Conservation (phyloP, 2,329 filamentous ascomycete species). For the Trichophaea hybrida region DNA sequence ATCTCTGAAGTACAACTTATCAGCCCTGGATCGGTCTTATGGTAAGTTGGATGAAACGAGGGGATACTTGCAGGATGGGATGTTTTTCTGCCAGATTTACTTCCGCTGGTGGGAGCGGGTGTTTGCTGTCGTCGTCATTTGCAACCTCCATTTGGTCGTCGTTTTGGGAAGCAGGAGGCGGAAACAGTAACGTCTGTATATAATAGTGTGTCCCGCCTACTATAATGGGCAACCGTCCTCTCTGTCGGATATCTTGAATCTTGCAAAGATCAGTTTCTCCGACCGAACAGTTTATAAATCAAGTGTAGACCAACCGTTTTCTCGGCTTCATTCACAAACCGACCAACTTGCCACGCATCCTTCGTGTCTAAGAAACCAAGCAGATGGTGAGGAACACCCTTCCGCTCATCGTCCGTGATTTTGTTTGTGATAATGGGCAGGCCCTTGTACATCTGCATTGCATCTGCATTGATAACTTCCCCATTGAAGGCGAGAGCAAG, state of each 20-base stretch:
- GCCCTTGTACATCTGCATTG: constrained; percentile 92
- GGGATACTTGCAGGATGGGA: constrained; percentile 44
- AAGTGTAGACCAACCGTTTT: constrained; percentile 6
- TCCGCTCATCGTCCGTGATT: constrained; percentile 57
- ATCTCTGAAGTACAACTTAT: constrained; percentile 29
- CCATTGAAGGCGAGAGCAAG: constrained; percentile 71
- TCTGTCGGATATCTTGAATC: constrained; percentile 61
- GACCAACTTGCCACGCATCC: constrained; percentile 67
- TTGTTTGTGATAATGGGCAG: constrained; percentile 94
- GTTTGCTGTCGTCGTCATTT: constrained; percentile 20
- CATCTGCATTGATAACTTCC: constrained; percentile 92
- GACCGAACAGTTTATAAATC: not conserved
- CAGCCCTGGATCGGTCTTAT: not conserved
- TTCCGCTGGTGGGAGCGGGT: constrained; percentile 12
- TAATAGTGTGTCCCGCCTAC: constrained; percentile 97
- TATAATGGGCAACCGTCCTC: constrained; percentile 72
- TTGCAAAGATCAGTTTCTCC: constrained; percentile 10
- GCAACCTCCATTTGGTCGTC: constrained; percentile 22
- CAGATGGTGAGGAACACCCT: constrained; percentile 74
- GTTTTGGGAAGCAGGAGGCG: constrained; percentile 43
- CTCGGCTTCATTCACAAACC: constrained; percentile 33
- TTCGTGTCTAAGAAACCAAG: constrained; percentile 64
- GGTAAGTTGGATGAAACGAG: not conserved
- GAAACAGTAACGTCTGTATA: constrained; percentile 73
- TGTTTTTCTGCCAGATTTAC: constrained; percentile 37